Evolutionary conservation across 768 basidiomycete species (phyloP).

Genomic region (Lanmaoa pseudosensibilis): DNA sequence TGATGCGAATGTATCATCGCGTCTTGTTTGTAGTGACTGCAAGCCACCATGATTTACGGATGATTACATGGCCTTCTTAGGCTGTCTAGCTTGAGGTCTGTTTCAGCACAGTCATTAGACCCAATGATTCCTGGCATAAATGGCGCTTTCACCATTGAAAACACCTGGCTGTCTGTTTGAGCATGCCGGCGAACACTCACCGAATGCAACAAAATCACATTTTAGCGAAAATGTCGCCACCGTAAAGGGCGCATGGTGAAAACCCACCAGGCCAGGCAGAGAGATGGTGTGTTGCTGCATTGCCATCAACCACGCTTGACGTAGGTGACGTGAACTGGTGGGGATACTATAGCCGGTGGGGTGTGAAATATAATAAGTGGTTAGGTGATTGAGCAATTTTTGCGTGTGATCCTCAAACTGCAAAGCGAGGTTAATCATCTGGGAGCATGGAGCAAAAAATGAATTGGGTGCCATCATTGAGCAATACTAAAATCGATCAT

Average conservation of each 20-base stretch:
- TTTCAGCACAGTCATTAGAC: neutral
- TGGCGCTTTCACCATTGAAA: neutral
- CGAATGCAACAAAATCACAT: neutral
- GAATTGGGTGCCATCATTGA: neutral
- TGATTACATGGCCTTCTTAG: neutral
- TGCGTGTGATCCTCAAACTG: neutral
- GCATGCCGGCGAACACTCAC: neutral
- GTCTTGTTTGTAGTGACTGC: neutral
- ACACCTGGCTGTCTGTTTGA: neutral
- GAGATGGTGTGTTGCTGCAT: neutral
- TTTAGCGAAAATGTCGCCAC: neutral
- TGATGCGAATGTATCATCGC: neutral
- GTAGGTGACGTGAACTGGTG: neutral
- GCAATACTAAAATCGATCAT: neutral
- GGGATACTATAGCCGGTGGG: neutral
- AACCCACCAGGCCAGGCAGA: neutral
- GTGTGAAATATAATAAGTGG: neutral
- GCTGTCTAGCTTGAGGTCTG: neutral
- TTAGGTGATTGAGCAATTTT: neutral
- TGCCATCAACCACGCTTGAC: slow-evolving; percentile 1
- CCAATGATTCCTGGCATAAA: neutral
- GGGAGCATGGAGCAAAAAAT: neutral
- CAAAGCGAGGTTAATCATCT: neutral
- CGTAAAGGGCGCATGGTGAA: neutral
- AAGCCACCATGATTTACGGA: neutral